Evolutionary conservation across 2,329 filamentous ascomycete species (phyloP), one percentile per base, ranked within the genome.

Genomic region (Alternaria conjuncta): DNA sequence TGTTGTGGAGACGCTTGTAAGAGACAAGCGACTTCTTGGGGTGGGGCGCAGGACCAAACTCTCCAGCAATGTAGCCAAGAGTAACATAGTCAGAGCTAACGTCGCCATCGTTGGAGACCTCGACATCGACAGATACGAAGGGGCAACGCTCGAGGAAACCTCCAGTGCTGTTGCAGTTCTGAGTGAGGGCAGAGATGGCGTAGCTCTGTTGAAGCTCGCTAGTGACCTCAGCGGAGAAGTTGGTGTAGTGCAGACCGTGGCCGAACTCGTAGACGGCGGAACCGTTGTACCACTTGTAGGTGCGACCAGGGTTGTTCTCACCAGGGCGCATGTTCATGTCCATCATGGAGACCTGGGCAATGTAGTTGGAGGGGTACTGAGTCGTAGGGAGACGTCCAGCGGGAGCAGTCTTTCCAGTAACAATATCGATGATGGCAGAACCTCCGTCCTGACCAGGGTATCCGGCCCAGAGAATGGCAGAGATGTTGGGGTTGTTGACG

Each of bases 401-500:
- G 1, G 86, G 86, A 0, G 85, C 80, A 8, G 60, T 74, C 75
- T n/a, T 78, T 75, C 88, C 88, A 4, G 82, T 85, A 20, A 89
- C 69, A 49, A 89, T 81, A 59, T 89, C 83, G 26, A 88, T 76
- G 10, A 89, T 74, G 0, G 87, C 88, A 3, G 79, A 77, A 4
- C 88, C 88, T 11, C 88, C 88, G 46, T 86, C 84, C 72, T 89
- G 87, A 1, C 88, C 87, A 0, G 88, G 88, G 55, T 88, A 89
- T 0, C 87, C 86, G 0, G 81, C 85, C 88, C 87, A 89, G 0
- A 90, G 68, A 0, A 90, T 74, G 0, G 85, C 82, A 44, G 79
- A 82, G 57, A 89, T 81, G 58, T 83, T 83, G 3, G 78, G 68
- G 47, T 86, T 84, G 7, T 77, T 77, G 5, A 85, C 72, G 3